These are phyloP conservation scores for Plectranthus barbatus DNA, from an alignment of 257 asterid species.

Conservation along the genomic window DNA sequence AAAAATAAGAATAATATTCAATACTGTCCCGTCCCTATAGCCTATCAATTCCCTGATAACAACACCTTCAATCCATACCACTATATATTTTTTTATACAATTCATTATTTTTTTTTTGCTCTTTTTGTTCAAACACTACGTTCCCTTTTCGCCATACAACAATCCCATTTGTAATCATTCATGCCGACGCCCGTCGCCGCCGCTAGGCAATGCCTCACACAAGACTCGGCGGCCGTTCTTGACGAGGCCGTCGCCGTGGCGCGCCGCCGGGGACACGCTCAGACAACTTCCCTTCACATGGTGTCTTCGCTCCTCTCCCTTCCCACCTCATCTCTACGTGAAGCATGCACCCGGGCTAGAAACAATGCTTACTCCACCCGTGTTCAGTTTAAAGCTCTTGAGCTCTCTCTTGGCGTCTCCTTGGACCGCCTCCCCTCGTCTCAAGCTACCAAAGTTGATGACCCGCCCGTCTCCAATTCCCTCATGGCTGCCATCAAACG, in stretches of 20 bases:
- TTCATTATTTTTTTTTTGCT: not conserved
- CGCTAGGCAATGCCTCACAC: slow-evolving; percentile 85
- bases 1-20: too few species aligned
- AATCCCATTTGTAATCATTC: not conserved
- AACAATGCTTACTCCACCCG: slow-evolving; percentile 57
- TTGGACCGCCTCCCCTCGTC: slow-evolving; percentile 65
- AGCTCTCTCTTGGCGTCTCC: slow-evolving; percentile 63
- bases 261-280: slow-evolving; percentile 80
- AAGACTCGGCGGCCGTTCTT: slow-evolving; percentile 54
- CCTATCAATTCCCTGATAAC: slow-evolving; percentile 13
- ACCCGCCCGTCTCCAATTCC: slow-evolving; percentile 82
- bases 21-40: slow-evolving; percentile 17
- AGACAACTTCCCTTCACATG: slow-evolving; percentile 89
- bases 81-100: not conserved
- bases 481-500: slow-evolving; percentile 89
- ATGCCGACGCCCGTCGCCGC: slow-evolving; percentile 88
- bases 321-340: slow-evolving; percentile 67
- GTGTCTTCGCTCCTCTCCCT: slow-evolving; percentile 64
- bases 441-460: slow-evolving; percentile 27
- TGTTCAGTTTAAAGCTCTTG: slow-evolving; percentile 80
- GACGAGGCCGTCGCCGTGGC: slow-evolving; percentile 87
- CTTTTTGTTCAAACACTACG: not conserved
- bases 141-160: not conserved
- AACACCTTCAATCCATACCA: slow-evolving; percentile 2
- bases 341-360: slow-evolving; percentile 64